Base-by-base conservation (phyloP, 495 filamentous ascomycete genomes). In the Trichoderma asperelloides region DNA sequence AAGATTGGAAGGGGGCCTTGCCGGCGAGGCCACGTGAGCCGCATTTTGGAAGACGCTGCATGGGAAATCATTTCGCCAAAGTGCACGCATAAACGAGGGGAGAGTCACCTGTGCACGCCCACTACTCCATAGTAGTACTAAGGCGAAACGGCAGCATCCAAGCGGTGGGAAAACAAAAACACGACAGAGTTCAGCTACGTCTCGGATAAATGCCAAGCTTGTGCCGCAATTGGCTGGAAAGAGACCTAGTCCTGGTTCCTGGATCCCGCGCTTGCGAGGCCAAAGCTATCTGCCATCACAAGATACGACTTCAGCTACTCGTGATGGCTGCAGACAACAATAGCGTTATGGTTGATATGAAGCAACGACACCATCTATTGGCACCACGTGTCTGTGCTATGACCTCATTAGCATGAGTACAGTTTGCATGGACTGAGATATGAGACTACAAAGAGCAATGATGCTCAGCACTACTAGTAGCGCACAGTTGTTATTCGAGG, bases 111-210 rank as follows among this genome's bases (percentile, higher is more conserved):
- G 47, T 51, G 47, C 47, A 51, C 47, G 47, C 11, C 47, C 47
- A 21, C 18, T 51, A 23, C 18, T 5, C 18, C n/a, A n/a, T 11
- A 51, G 18, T 21, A n/a, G 47, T 5, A 21, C 18, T 23, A 18
- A 21, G 16, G 4, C n/a, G 18, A 21, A 21, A 23, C 21, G 18
- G 43, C 18, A n/a, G 21, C 49, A 27, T 55, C 23, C 8, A 60
- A 15, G 55, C 55, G 55, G 25, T 60, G 25, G 55, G 55, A 30
- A 60, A 21, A 12, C 7, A 60, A 57, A 57, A 27, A 23, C 43
- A 57, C 43, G 25, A 60, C 55, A 60, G 55, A 60, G 55, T 60
- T 60, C 27, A 60, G 55, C 55, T 60, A 60, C 55, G 55, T 60
- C 27, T 27, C 55, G 28, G 4, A 30, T 60, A 8, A 30, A 60